Conservation (phyloP, 768 basidiomycete genomes). For the Trametes cinnabarina region DNA sequence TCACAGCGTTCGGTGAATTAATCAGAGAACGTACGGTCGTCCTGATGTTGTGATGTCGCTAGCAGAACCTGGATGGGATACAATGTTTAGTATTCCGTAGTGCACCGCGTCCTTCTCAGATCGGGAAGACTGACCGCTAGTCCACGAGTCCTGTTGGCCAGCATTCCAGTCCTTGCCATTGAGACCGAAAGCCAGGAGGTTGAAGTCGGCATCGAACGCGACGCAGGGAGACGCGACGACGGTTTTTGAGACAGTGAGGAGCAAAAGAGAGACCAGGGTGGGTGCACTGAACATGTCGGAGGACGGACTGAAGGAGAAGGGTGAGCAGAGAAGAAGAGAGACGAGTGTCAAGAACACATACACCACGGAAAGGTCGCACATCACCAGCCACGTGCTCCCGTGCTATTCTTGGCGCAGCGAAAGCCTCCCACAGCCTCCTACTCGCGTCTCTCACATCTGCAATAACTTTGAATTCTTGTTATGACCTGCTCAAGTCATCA, state of each 20-base stretch:
- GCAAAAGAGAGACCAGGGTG: slow-evolving; percentile 56
- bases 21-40: slow-evolving; percentile 60
- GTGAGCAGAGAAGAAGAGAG: background rate
- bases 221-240: slow-evolving; percentile 58
- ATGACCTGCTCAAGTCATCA: too few species aligned
- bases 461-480: too few species aligned
- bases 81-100: background rate
- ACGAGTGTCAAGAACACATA: too few species aligned
- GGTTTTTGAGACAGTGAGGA: slow-evolving; percentile 34
- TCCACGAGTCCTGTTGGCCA: slow-evolving; percentile 70
- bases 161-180: slow-evolving; percentile 83
- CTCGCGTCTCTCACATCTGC: too few species aligned
- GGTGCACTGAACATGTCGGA: slow-evolving; percentile 35
- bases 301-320: background rate
- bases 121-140: slow-evolving; percentile 39
- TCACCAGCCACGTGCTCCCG: background rate
- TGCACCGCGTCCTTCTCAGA: too few species aligned
- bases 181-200: slow-evolving; percentile 83
- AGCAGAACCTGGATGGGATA: slow-evolving; percentile 42
- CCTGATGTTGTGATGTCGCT: slow-evolving; percentile 71
- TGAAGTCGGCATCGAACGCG: slow-evolving; percentile 77
- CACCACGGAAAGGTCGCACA: too few species aligned
- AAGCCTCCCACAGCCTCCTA: too few species aligned
- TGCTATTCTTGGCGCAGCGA: slow-evolving; percentile 9
- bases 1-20: background rate